Conservation (phyloP, 768 basidiomycete genomes). For the Tricholoma furcatifolium region DNA sequence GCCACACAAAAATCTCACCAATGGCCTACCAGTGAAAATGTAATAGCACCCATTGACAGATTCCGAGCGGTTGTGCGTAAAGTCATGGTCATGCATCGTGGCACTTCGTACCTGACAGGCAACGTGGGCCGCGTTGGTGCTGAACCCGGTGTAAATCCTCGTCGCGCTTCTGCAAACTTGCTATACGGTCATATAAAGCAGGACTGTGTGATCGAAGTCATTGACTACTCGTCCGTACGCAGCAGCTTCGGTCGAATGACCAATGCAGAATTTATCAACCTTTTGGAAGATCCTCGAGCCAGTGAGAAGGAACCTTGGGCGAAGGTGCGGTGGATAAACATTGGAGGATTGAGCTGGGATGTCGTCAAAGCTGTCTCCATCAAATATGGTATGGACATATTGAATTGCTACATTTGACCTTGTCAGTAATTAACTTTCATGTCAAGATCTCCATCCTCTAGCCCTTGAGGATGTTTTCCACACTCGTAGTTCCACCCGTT, state of each 20-base stretch:
- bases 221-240: constrained; percentile 62
- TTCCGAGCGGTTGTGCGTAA: constrained; percentile 59
- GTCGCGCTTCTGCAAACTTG: constrained; percentile 53
- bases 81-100: constrained; percentile 61
- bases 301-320: constrained; percentile 57
- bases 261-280: constrained; percentile 58
- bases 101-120: constrained; percentile 37
- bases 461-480: constrained; percentile 71
- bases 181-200: constrained; percentile 57
- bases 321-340: constrained; percentile 74
- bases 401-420: background rate
- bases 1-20: constrained; percentile 10
- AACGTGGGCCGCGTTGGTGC: constrained; percentile 46
- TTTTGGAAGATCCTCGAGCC: constrained; percentile 45
- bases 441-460: constrained; percentile 64
- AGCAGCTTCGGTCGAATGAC: constrained; percentile 54
- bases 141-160: constrained; percentile 72
- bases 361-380: constrained; percentile 67
- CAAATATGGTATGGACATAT: constrained; percentile 49
- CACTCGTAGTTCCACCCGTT: constrained; percentile 50
- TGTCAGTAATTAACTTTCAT: background rate
- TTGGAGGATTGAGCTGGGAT: constrained; percentile 70
- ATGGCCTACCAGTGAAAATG: constrained; percentile 7
- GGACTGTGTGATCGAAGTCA: constrained; percentile 64
- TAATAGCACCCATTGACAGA: constrained; percentile 41